These are phyloP conservation scores for Ulvella scutata DNA, from an alignment of 139 green algal genomes.

Conservation along the genomic window DNA sequence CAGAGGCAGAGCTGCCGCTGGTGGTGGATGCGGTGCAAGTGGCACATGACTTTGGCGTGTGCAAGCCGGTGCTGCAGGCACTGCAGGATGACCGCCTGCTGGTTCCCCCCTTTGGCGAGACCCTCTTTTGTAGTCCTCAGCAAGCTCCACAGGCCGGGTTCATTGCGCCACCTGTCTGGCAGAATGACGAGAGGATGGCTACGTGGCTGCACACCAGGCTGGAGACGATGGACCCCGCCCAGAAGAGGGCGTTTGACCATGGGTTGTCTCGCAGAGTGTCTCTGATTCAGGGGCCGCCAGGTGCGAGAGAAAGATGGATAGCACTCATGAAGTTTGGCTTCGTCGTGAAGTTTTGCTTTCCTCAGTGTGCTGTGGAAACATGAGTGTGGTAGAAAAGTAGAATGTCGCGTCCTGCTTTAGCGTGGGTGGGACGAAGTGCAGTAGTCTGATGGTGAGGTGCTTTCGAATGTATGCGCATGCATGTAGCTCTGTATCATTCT, in stretches of 20 bases:
- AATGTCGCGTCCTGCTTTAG: no score
- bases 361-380: no score
- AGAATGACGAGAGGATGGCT: neutral
- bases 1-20: neutral
- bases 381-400: no score
- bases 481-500: neutral
- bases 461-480: neutral
- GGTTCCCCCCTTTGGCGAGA: neutral
- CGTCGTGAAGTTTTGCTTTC: no score
- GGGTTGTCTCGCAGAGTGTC: constrained; percentile 15
- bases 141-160: neutral
- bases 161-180: neutral
- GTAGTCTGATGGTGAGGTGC: no score
- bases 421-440: no score
- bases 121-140: neutral
- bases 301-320: no score
- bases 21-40: constrained; percentile 12
- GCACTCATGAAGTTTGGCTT: no score
- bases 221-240: constrained; percentile 13
- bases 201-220: constrained; percentile 10
- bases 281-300: constrained; percentile 19
- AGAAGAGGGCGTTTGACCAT: constrained; percentile 7
- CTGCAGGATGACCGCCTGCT: constrained; percentile 27
- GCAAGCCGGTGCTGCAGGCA: constrained; percentile 22
- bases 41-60: neutral